Evolutionary conservation across 1,139 yeast genomes (phyloP).

Genomic region (Sugiyamaella paludigena): DNA sequence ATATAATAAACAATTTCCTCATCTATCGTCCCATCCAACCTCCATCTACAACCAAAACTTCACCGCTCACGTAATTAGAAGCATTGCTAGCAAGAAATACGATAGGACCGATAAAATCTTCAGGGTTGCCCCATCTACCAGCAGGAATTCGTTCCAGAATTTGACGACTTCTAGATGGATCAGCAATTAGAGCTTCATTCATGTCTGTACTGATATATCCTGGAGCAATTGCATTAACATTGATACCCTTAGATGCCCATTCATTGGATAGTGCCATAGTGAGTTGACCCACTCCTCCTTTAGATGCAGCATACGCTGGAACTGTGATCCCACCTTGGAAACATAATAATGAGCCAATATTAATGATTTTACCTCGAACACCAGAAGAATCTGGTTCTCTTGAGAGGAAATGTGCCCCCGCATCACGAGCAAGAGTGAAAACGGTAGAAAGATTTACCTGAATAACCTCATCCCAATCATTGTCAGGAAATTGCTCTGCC

Average conservation of each 20-base stretch:
- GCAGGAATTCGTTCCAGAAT: slow-evolving; percentile 49
- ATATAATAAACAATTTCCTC: too few species aligned
- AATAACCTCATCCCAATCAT: slow-evolving; percentile 46
- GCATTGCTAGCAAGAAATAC: slow-evolving; percentile 53
- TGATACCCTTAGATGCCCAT: slow-evolving; percentile 51
- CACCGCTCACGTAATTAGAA: slow-evolving; percentile 53
- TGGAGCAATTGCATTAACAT: slow-evolving; percentile 56
- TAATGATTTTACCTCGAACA: slow-evolving; percentile 59
- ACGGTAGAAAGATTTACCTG: slow-evolving; percentile 52
- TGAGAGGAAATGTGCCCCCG: slow-evolving; percentile 46
- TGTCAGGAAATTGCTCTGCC: slow-evolving; percentile 42
- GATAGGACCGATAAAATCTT: slow-evolving; percentile 55
- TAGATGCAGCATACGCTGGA: slow-evolving; percentile 53
- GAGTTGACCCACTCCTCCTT: slow-evolving; percentile 50
- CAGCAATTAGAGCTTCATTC: slow-evolving; percentile 42
- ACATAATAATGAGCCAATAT: slow-evolving; percentile 55
- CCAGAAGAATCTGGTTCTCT: slow-evolving; percentile 38
- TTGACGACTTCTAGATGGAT: slow-evolving; percentile 37
- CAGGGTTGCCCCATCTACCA: slow-evolving; percentile 51
- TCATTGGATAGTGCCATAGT: slow-evolving; percentile 54
- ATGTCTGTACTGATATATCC: slow-evolving; percentile 56
- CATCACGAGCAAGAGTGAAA: slow-evolving; percentile 45
- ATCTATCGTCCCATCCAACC: slow-evolving; percentile 49
- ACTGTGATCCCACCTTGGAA: slow-evolving; percentile 46
- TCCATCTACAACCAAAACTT: slow-evolving; percentile 54